Evolutionary conservation across 148 eudicot genomes (phyloP), one percentile per base, ranked within the genome.

Genomic region (Nepenthes mirabilis): DNA sequence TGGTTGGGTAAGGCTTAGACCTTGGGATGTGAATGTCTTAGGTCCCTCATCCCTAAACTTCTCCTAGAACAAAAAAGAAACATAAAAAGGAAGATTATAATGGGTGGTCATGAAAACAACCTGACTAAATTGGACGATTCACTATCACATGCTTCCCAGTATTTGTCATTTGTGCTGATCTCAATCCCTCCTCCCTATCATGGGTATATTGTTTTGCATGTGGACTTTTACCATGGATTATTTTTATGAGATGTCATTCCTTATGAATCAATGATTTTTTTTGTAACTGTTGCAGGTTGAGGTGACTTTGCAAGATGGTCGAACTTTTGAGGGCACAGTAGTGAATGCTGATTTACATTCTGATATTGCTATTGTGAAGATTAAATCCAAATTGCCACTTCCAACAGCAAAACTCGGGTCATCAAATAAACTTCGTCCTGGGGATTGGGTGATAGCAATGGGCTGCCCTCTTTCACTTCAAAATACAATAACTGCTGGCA

Each of bases 361-460:
- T 56, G 97, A 91, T 82, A 82, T 91, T 43, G 97, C 97, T 23
- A 75, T 91, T 47, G 83, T 91, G 34, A 91, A 78, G 68, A 87
- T 91, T 69, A 85, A 79, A 52, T 80, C 97, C 1, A 91, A 80
- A 70, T 64, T 82, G 72, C 97, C 97, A 49, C 88, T 91, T 65
- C 97, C 97, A 52, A 66, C 78, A 13, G 97, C 97, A 14, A 83
- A 80, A 74, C 85, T 91, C 57, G 96, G 96, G 52, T 61, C 78
- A 52, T 91, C 96, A 37, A 79, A 73, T 68, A 80, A 77, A 74
- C 98, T 91, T 74, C 96, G 96, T 65, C 96, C 98, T 47, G 98
- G 98, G 57, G 98, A 91, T 65, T 88, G 97, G 97, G 98, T 88
- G 65, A 65, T 91, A 69, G 95, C 98, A 61, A 52, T 88, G 84